These are phyloP conservation scores for Yamadazyma taylorii DNA, from an alignment of 1,139 yeast species.

Conservation along the genomic window DNA sequence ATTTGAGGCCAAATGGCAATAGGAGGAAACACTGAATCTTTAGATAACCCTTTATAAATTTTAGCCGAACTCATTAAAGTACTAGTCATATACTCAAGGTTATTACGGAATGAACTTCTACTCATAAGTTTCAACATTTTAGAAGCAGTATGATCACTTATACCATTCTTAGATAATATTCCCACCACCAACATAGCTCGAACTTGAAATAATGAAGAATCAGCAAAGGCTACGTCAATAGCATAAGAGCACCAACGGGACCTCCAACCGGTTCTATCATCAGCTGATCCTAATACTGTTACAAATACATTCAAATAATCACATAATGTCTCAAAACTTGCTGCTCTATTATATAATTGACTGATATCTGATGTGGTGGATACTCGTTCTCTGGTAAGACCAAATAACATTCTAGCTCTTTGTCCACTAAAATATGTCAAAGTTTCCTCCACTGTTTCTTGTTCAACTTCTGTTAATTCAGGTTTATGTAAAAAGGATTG, in stretches of 20 bases:
- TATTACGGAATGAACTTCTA: slow-evolving; percentile 25
- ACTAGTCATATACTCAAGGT: slow-evolving; percentile 38
- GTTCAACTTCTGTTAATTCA: slow-evolving; percentile 44
- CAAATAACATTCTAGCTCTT: slow-evolving; percentile 73
- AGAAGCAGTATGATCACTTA: slow-evolving; percentile 59
- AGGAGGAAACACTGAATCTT: slow-evolving; percentile 53
- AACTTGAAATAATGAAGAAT: slow-evolving; percentile 63
- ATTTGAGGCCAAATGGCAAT: slow-evolving; percentile 65
- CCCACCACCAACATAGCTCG: slow-evolving; percentile 76
- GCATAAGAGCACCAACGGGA: slow-evolving; percentile 70
- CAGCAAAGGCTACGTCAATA: slow-evolving; percentile 62
- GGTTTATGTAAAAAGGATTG: slow-evolving; percentile 71
- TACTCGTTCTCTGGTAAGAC: slow-evolving; percentile 66
- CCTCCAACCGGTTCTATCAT: slow-evolving; percentile 59
- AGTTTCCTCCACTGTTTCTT: slow-evolving; percentile 47
- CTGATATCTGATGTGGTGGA: slow-evolving; percentile 26
- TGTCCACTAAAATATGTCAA: slow-evolving; percentile 67
- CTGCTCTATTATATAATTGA: slow-evolving; percentile 49
- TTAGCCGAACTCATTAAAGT: slow-evolving; percentile 54
- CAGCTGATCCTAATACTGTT: slow-evolving; percentile 50
- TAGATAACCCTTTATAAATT: slow-evolving; percentile 61
- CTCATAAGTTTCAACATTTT: slow-evolving; percentile 39
- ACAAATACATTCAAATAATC: slow-evolving; percentile 57
- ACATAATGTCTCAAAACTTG: slow-evolving; percentile 64
- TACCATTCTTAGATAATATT: slow-evolving; percentile 62